Evolutionary conservation across 306 rosid genomes (phyloP), one percentile per base, ranked within the genome.

Genomic region (Lupinus albus): DNA sequence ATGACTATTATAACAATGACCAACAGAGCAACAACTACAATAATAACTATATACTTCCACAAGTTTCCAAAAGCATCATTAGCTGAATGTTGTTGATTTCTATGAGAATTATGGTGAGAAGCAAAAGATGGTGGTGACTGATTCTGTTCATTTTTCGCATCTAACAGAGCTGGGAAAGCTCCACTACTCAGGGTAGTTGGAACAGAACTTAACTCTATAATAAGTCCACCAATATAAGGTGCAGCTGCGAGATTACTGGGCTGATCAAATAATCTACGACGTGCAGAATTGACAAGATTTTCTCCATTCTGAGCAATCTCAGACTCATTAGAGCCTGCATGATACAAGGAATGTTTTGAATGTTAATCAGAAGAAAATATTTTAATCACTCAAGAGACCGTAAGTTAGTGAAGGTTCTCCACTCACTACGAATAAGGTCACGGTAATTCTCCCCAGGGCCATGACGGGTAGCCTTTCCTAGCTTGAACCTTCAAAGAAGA

Each of bases 181-280:
- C 98, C 98, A 66, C 89, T 89, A 77, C 98, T 86, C 30, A 76
- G 57, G 18, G 82, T 75, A 48, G 51, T 75, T 42, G 93, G 85
- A 72, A 69, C 82, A 68, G 70, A 18, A 64, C 81, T 74, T 53
- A 84, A 41, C 49, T 78, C 82, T 70, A 70, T 73, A 7, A 78
- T 25, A 14, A 79, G 47, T 17, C 41, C 63, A 11, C 67, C 84
- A 61, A 28, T 61, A 67, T 72, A 64, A 64, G 97, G 90, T 30
- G 68, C 76, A 33, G 99, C 97, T 11, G 84, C 75, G 7, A 90
- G 90, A 84, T 93, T 93, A 64, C 79, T 82, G 7, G 84, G 73
- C 64, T 85, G 81, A n/a, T 70, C 95, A 15, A 86, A 88, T 72
- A 93, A 83, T 75, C 61, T 85, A 45, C 97, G 97, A 30, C 88